These are phyloP conservation scores for Crotalaria pallida DNA, from an alignment of 306 rosid genomes.

Conservation along the genomic window DNA sequence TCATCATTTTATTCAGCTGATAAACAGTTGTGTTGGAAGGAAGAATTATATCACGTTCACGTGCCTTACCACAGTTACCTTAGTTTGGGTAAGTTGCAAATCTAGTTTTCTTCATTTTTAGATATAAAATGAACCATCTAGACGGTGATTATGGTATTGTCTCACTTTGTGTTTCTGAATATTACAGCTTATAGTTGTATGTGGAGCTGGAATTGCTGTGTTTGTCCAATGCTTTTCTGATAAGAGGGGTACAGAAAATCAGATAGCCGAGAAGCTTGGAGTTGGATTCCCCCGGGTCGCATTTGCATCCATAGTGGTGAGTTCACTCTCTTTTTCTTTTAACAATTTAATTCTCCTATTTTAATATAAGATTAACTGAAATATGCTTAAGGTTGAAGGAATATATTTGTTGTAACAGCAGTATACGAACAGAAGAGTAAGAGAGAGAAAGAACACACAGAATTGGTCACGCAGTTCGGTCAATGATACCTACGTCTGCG, in stretches of 20 bases:
- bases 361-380: not conserved
- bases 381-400: not conserved
- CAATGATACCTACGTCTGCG: no score
- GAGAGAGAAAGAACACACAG: no score
- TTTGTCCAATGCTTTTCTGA: conserved; percentile 74
- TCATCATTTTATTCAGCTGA: conserved; percentile 56
- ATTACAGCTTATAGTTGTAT: conserved; percentile 62
- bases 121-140: not conserved
- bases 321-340: conserved; percentile 17
- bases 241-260: conserved; percentile 53
- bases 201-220: conserved; percentile 74
- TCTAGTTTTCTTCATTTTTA: not conserved
- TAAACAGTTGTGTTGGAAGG: conserved; percentile 82
- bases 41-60: conserved; percentile 70
- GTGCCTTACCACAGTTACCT: conserved; percentile 78
- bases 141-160: not conserved
- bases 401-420: no score
- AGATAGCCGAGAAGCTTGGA: conserved; percentile 70
- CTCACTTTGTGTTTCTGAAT: conserved; percentile 16
- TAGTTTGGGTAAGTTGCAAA: conserved; percentile 56
- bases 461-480: no score
- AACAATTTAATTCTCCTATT: conserved; percentile 3
- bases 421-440: no score
- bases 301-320: conserved; percentile 71
- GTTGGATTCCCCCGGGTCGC: conserved; percentile 65